phyloP scores from a whole-genome alignment of 129 eudicot genomes.

The Flaveria bidentis region DNA sequence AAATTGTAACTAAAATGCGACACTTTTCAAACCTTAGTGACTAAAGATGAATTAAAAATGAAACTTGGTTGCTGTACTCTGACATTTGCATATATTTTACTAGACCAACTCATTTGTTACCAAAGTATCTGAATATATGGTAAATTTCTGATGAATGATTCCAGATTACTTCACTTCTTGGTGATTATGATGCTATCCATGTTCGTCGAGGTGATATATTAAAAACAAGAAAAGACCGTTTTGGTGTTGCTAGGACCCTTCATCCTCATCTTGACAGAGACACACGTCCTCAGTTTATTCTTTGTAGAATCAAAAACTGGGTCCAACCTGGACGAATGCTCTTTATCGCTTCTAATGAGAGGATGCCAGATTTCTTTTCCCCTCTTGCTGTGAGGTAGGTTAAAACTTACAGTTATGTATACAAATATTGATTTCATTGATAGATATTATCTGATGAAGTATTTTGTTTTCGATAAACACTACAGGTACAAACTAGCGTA shows the following conservation, averaged over 20 bases:
- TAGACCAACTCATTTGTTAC: background rate
- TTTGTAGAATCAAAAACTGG: conserved; percentile 83
- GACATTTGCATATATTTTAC: background rate
- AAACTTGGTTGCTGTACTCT: background rate
- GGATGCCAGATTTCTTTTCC: conserved; percentile 80
- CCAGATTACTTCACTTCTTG: conserved; percentile 78
- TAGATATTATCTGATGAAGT: background rate
- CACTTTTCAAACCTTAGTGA: background rate
- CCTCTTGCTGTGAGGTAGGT: conserved; percentile 72
- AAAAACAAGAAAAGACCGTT: conserved; percentile 88
- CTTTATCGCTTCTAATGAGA: conserved; percentile 91
- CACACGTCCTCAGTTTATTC: conserved; percentile 81
- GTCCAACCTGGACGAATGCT: conserved; percentile 75
- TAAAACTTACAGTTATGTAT: background rate
- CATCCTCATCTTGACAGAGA: conserved; percentile 97
- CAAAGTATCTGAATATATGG: conserved; percentile 2
- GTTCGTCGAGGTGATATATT: conserved; percentile 92
- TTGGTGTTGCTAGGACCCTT: conserved; percentile 65
- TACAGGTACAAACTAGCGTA: conserved; percentile 91
- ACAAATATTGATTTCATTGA: background rate
- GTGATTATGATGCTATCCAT: conserved; percentile 94
- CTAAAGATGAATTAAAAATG: background rate
- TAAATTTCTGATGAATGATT: conserved; percentile 14
- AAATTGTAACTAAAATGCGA: background rate
- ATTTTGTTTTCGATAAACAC: background rate